Percentiles rank a stretch among this genome's conserved stretches.
Evolutionary conservation across 805 yeast species (phyloP).

Genomic region (Myxozyma nipponensis): DNA sequence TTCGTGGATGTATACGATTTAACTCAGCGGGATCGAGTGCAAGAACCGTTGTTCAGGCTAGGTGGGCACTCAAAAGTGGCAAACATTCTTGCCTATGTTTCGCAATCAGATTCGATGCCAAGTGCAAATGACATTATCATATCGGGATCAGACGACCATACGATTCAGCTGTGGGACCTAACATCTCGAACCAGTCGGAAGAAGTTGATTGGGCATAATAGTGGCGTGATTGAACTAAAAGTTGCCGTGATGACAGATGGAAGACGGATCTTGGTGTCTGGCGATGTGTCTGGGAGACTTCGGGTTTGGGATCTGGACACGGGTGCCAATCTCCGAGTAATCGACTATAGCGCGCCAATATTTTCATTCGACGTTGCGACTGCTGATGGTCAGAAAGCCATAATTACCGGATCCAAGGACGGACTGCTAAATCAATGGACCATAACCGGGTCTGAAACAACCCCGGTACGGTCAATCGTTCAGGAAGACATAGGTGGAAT

Average conservation of each 20-base stretch:
- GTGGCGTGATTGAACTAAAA: constrained; percentile 15
- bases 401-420: constrained; percentile 24
- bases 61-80: constrained; percentile 16
- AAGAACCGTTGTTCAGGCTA: constrained; percentile 2
- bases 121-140: constrained; percentile 4
- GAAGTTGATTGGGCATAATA: constrained; percentile 16
- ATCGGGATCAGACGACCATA: constrained; percentile 21
- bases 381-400: background rate
- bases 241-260: background rate
- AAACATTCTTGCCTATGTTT: constrained; percentile 9
- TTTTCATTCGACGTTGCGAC: constrained; percentile 15
- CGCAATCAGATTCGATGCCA: background rate
- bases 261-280: constrained; percentile 12
- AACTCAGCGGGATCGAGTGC: background rate
- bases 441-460: background rate
- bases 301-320: constrained; percentile 19
- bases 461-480: background rate
- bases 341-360: constrained; percentile 21
- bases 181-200: background rate
- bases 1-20: constrained; percentile 15
- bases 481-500: constrained; percentile 17
- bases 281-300: constrained; percentile 18
- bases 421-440: constrained; percentile 19
- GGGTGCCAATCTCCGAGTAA: constrained; percentile 12
- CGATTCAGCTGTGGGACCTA: constrained; percentile 19